phyloP scores from a whole-genome alignment of 78 protist species.

The Dictyostelium purpureum region DNA sequence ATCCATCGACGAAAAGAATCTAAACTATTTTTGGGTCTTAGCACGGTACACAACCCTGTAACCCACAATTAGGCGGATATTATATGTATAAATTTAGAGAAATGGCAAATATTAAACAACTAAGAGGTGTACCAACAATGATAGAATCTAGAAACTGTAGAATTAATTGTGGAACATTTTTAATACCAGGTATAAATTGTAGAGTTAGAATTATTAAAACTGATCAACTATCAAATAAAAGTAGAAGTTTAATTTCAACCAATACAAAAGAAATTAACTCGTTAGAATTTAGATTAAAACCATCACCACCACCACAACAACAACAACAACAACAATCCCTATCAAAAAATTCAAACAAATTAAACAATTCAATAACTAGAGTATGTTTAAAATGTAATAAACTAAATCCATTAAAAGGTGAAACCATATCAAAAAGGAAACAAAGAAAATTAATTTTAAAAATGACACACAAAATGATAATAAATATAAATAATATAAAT shows the following conservation, averaged over 20 bases:
- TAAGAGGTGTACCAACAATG: background rate
- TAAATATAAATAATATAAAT: no score
- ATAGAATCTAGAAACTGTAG: slow-evolving; percentile 24
- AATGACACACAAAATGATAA: background rate
- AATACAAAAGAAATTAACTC: slow-evolving; percentile 6
- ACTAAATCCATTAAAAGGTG: background rate
- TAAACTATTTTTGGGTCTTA: slow-evolving; percentile 8
- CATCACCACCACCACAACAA: no score
- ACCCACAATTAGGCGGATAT: background rate
- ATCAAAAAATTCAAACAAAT: background rate
- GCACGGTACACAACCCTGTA: background rate
- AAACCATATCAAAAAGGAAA: background rate
- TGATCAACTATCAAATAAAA: background rate
- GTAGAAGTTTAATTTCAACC: background rate
- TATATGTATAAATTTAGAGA: slow-evolving; percentile 33
- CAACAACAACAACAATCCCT: background rate
- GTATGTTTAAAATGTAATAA: background rate
- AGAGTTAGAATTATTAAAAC: slow-evolving; percentile 3
- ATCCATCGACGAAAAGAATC: background rate
- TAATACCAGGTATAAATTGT: slow-evolving; percentile 54
- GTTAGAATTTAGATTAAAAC: background rate
- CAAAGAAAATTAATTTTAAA: background rate
- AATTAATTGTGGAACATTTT: slow-evolving; percentile 25
- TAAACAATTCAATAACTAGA: background rate
- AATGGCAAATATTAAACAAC: background rate